A percentile compares a stretch with the other conserved stretches of the same genome.
phyloP scores from a whole-genome alignment of 2,329 filamentous ascomycete species.

The Rutstroemia sp. region DNA sequence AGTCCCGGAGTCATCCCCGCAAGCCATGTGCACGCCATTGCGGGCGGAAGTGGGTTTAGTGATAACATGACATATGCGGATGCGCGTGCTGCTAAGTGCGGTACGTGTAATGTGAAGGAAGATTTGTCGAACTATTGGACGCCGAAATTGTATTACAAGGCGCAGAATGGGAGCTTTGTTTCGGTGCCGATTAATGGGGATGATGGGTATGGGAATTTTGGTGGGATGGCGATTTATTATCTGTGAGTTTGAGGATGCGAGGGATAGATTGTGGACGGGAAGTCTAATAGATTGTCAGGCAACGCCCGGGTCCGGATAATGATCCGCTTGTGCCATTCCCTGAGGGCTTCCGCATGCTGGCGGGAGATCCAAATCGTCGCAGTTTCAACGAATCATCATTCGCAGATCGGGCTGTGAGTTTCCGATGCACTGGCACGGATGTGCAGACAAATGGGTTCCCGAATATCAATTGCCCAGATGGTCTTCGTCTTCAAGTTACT shows the following conservation, averaged over 20 bases:
- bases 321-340: conserved; percentile 2
- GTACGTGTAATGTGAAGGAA: conserved; percentile 30
- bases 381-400: conserved; percentile 4
- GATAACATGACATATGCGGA: conserved; percentile 30
- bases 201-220: conserved; percentile 23
- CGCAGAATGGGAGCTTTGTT: conserved; percentile 28
- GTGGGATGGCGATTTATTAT: conserved; percentile 32
- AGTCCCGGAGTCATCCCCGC: conserved; percentile 13
- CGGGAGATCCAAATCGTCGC: conserved; percentile 31
- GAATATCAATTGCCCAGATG: conserved; percentile 43
- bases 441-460: conserved; percentile 44
- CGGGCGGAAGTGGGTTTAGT: conserved; percentile 32
- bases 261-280: background rate
- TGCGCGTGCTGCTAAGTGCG: conserved; percentile 26
- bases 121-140: conserved; percentile 32
- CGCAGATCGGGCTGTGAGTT: conserved; percentile 28
- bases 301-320: conserved; percentile 6
- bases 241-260: conserved; percentile 16
- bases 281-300: background rate
- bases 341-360: conserved; percentile 39
- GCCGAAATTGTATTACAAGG: conserved; percentile 26
- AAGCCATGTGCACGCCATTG: conserved; percentile 17
- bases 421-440: conserved; percentile 44
- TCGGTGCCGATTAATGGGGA: conserved; percentile 29
- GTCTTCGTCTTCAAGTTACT: conserved; percentile 46